Evolutionary conservation across 148 eudicot species (phyloP).

Genomic region (Rhododendron ferrugineum): DNA sequence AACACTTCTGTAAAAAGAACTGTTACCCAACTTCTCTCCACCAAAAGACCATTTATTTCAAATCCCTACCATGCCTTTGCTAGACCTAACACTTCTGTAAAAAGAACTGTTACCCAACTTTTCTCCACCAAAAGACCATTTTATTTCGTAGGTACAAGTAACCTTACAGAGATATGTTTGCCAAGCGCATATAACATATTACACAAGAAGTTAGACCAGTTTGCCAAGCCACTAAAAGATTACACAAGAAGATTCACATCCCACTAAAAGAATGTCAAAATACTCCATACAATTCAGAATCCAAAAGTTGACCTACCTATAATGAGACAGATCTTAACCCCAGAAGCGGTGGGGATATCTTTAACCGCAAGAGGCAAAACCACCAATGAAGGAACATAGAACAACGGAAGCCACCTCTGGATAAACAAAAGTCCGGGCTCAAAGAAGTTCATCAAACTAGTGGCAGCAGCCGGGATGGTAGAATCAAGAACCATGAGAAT

Average conservation of each 20-base stretch:
- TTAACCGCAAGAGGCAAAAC: conserved; percentile 85
- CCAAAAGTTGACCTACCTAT: conserved; percentile 42
- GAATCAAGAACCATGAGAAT: conserved; percentile 63
- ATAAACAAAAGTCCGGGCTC: conserved; percentile 93
- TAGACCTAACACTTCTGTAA: no score
- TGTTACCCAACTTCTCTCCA: no score
- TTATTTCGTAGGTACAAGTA: not conserved
- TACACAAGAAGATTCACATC: not conserved
- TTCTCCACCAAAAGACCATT: no score
- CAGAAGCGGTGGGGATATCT: conserved; percentile 94
- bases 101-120: no score
- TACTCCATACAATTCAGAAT: not conserved
- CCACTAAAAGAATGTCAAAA: not conserved
- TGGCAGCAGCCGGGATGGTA: conserved; percentile 63
- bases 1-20: no score
- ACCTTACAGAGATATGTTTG: not conserved
- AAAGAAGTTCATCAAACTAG: conserved; percentile 66
- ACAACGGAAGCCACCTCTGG: conserved; percentile 97
- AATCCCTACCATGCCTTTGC: no score
- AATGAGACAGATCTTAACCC: conserved; percentile 69
- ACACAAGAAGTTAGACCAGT: not conserved
- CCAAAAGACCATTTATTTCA: no score
- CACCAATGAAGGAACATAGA: conserved; percentile 92
- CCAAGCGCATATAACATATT: not conserved
- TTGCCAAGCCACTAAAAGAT: not conserved